Evolutionary conservation across 1,284 basidiomycete species (phyloP), one percentile per base, ranked within the genome.

Genomic region (Coniferiporia weirii): DNA sequence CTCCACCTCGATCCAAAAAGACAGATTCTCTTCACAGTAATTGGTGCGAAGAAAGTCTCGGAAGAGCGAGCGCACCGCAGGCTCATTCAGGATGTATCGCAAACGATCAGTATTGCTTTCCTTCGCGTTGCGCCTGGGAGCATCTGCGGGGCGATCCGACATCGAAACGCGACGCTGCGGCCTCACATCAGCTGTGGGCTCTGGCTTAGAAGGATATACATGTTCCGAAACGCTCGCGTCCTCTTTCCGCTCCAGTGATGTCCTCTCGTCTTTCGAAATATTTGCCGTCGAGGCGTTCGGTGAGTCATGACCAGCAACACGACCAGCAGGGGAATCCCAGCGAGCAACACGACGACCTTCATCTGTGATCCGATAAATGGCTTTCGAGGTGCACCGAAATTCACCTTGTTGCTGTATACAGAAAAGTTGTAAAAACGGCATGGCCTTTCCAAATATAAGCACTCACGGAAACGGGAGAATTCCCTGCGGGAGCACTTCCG

Each of bases 1-100:
- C 72, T 95, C 85, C 1, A 98, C 96, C 68, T 98, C 97, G 57
- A 98, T 73, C 91, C 95, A 99, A 76, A 98, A 99, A 51, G 89
- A 88, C 66, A 99, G 76, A 70, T 99, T 99, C 79, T 99, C 96
- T 71, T 99, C 96, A 76, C 95, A 98, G 72, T 98, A 98, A 73
- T 98, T 98, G 54, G 85, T 82, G 47, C 93, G 84, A 57, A 99
- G 75, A 77, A 96, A 97, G 64, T 98, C 96, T 60, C 96, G 86
- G 82, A 99, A 99, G 47, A 98, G 77, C 2, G 84, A 83, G 12
- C 96, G 85, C 35, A 97, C 79, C 22, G 90, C 89, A 0, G 95
- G 93, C 66, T 98, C 95, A 65, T 97, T 95, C 22, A 99, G 81
- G 64, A 99, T 96, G 71, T 93, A 93, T 66, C 86, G 85, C 54